Conservation (phyloP, 805 yeast genomes). For the Cephaloascus albidus region DNA sequence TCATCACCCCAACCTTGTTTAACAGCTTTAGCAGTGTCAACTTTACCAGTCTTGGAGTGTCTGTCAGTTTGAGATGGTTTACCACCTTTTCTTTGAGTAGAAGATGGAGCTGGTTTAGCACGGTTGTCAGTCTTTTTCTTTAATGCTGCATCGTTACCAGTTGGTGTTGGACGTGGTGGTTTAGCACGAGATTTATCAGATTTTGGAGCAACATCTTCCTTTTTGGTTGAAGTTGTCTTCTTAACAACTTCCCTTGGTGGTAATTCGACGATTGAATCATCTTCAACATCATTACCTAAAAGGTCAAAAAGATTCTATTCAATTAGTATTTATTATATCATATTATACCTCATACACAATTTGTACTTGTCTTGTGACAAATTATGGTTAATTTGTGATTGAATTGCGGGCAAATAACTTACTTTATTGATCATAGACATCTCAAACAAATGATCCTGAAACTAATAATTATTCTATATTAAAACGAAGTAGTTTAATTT, state of each 20-base stretch:
- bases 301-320: slow-evolving; percentile 69
- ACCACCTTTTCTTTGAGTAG: slow-evolving; percentile 42
- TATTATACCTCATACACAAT: background rate
- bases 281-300: slow-evolving; percentile 86
- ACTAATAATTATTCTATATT: no score
- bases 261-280: slow-evolving; percentile 47
- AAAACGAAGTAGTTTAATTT: no score
- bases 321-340: background rate
- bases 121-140: slow-evolving; percentile 68
- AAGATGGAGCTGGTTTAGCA: slow-evolving; percentile 45
- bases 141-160: slow-evolving; percentile 87
- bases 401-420: background rate
- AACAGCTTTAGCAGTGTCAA: slow-evolving; percentile 78
- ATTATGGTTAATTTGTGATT: background rate
- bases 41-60: slow-evolving; percentile 75
- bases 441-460: background rate
- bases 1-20: slow-evolving; percentile 87
- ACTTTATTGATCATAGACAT: slow-evolving; percentile 1
- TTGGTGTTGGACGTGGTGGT: slow-evolving; percentile 56
- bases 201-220: slow-evolving; percentile 75
- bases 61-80: slow-evolving; percentile 67
- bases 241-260: slow-evolving; percentile 72
- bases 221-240: slow-evolving; percentile 78
- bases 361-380: background rate
- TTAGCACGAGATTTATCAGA: slow-evolving; percentile 72